Evolutionary conservation across 2,329 filamentous ascomycete genomes (phyloP).

Genomic region (Nemania sp.): DNA sequence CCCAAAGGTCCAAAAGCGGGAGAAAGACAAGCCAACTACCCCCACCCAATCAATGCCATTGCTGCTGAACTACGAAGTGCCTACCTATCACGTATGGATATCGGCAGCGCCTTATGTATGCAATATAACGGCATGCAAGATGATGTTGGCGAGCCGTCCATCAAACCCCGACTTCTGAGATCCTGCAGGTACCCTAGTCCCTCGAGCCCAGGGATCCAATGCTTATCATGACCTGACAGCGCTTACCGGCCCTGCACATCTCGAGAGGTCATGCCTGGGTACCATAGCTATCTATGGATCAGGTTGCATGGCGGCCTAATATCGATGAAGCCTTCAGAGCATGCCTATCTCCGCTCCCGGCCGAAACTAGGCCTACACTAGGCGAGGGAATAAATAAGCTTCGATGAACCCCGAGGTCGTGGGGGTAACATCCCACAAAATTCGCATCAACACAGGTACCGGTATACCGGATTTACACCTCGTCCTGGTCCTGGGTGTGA

Average conservation of each 20-base stretch:
- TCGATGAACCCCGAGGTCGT: conserved; percentile 8
- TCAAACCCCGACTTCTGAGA: conserved; percentile 22
- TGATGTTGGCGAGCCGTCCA: conserved; percentile 21
- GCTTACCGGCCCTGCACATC: conserved; percentile 9
- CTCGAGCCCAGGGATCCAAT: conserved; percentile 21
- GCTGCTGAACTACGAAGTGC: conserved; percentile 1
- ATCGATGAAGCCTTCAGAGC: neutral
- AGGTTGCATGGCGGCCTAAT: conserved; percentile 6
- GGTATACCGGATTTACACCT: conserved; percentile 26
- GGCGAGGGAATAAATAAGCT: conserved; percentile 1
- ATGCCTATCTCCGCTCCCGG: conserved; percentile 1
- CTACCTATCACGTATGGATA: neutral
- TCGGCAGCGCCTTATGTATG: conserved; percentile 18
- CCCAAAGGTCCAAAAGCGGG: neutral
- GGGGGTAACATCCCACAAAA: conserved; percentile 16
- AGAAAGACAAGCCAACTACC: neutral
- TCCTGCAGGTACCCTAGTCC: conserved; percentile 28
- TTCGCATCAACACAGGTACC: conserved; percentile 6
- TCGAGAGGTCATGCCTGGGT: neutral
- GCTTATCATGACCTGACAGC: conserved; percentile 19
- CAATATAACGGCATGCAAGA: conserved; percentile 27
- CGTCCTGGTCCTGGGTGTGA: neutral
- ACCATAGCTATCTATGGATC: conserved; percentile 2
- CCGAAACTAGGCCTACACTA: conserved; percentile 7
- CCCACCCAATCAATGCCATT: neutral